Conservation (phyloP, 179 eudicot species). For the Corrigiola litoralis region DNA sequence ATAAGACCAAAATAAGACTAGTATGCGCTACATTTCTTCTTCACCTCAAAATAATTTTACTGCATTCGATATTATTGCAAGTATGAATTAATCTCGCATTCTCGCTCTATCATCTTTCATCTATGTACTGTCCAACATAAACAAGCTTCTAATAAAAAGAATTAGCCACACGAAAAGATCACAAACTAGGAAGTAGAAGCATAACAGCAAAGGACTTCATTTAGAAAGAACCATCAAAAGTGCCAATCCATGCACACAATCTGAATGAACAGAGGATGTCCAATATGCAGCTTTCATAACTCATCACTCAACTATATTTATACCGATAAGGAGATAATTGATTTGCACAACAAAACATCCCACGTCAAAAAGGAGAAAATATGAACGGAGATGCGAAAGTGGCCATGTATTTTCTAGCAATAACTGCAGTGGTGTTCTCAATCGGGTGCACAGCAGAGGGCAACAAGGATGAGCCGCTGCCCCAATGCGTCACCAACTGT, state of each 20-base stretch:
- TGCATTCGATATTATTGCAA: no score
- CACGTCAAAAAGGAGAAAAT: neutral
- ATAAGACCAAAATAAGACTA: no score
- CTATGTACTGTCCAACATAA: no score
- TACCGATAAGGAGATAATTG: no score
- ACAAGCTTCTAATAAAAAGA: no score
- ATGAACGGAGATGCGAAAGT: neutral
- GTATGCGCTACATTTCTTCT: no score
- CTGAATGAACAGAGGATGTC: slow-evolving; percentile 1
- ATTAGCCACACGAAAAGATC: neutral
- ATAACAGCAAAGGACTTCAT: neutral
- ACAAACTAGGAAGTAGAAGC: neutral
- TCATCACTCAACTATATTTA: no score
- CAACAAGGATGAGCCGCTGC: neutral
- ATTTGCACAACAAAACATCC: neutral
- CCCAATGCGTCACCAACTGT: neutral
- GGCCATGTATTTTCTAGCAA: neutral
- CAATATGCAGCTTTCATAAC: neutral
- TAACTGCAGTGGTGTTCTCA: neutral
- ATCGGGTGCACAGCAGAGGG: neutral
- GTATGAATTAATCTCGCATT: no score
- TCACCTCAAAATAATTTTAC: no score
- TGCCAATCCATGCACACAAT: neutral
- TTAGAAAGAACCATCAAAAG: neutral
- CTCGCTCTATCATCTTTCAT: no score